A percentile compares a stretch with the other conserved stretches of the same genome.
Conservation (phyloP, 768 basidiomycete species). For the Punctularia strigosozonata region DNA sequence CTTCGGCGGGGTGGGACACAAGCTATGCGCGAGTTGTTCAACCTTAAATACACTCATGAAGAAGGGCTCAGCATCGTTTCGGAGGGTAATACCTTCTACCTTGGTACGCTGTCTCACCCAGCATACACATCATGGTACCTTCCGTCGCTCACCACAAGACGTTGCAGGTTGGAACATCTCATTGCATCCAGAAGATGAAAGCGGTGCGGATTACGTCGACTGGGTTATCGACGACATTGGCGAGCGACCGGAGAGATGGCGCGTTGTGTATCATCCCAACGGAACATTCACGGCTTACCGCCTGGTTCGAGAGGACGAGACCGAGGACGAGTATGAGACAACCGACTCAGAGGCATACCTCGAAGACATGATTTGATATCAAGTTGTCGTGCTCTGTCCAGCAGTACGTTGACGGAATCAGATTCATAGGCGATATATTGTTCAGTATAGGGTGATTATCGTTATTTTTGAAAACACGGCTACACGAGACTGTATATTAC, state of each 20-base stretch:
- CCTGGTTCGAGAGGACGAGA: conserved; percentile 7
- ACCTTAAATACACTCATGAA: conserved; percentile 43
- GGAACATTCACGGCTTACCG: conserved; percentile 4
- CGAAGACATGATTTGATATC: conserved; percentile 3
- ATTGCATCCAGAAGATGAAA: conserved; percentile 29
- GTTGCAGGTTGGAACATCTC: conserved; percentile 61
- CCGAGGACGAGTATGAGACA: conserved; percentile 5
- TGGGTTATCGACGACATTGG: conserved; percentile 28
- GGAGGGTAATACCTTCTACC: too few species aligned
- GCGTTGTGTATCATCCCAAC: conserved; percentile 15
- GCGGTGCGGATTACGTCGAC: conserved; percentile 28
- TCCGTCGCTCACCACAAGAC: too few species aligned
- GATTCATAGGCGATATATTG: too few species aligned
- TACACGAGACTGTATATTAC: too few species aligned
- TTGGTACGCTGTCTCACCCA: too few species aligned
- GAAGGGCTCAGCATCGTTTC: conserved; percentile 37
- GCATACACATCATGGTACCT: too few species aligned
- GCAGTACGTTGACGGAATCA: not conserved
- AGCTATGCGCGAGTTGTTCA: conserved; percentile 44
- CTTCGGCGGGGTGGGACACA: conserved; percentile 48
- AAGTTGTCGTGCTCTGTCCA: not conserved
- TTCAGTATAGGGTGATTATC: too few species aligned
- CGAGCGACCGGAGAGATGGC: conserved; percentile 33
- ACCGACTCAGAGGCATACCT: conserved; percentile 9
- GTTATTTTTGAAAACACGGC: too few species aligned